Evolutionary conservation across 2,329 filamentous ascomycete species (phyloP), one percentile per base, ranked within the genome.

Genomic region (Xylaria sp.): DNA sequence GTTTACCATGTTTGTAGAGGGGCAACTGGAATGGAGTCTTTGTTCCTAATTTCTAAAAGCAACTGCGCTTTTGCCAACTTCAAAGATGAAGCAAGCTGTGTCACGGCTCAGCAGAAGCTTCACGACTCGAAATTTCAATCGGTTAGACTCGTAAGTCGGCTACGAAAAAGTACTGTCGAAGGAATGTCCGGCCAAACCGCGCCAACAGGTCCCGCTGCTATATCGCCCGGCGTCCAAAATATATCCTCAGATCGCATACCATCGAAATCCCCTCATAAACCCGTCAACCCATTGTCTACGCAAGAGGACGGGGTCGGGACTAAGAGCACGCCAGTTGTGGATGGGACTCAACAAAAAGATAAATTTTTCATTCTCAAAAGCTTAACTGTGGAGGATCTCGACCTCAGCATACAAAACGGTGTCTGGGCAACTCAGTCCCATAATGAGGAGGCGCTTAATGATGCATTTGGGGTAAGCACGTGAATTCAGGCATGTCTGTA

Each of bases 21-120:
- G 72, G 90, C 93, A 0, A 86, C 85, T 0, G 87, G 94, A 1
- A 88, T 98, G 25, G 92, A 97, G 77, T 97, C 94, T 55, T 83
- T 98, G 0, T 97, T 98, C 73, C 83, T 98, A 41, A 98, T 98
- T 46, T 95, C 94, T 0, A 97, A 97, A 79, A 97, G 94, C 78
- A 97, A 97, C 77, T 98, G 95, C 76, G 95, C 94, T 0, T 98
- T 98, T 81, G 93, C 97, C 72, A 98, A 98, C 76, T 98, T 97
- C 78, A 92, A 90, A 70, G 91, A 93, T 59, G 94, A 97, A 74
- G 81, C 84, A 3, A 89, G 89, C 5, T 97, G 94, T 76, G 81
- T 87, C 7, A 85, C 87, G 9, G 95, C 95, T 0, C 93, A 97
- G 82, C 86, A 89, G 53, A 90, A 93, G 72, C 91, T 98, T 52